phyloP scores from a whole-genome alignment of 2,329 filamentous ascomycete species.

The Colletotrichum viniferum region DNA sequence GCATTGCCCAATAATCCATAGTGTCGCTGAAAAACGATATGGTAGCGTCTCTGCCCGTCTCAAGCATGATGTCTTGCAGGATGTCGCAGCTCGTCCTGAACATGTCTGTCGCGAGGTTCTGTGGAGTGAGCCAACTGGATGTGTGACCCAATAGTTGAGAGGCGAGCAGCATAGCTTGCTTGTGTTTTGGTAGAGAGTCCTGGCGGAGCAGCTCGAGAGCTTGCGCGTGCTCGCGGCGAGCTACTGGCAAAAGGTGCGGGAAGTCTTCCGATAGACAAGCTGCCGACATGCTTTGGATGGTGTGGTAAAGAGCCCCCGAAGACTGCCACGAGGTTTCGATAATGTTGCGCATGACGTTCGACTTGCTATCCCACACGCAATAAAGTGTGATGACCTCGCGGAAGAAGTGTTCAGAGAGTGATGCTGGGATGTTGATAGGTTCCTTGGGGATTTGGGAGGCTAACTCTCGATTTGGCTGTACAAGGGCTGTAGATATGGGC shows the following conservation, averaged over 20 bases:
- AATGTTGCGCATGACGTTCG: slow-evolving; percentile 25
- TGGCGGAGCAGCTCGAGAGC: slow-evolving; percentile 11
- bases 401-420: slow-evolving; percentile 25
- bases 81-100: slow-evolving; percentile 17
- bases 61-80: neutral
- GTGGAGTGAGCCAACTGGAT: slow-evolving; percentile 24
- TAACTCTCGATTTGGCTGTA: neutral
- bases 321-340: slow-evolving; percentile 48
- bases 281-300: slow-evolving; percentile 68
- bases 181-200: neutral
- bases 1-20: slow-evolving; percentile 28
- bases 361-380: slow-evolving; percentile 25
- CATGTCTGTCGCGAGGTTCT: slow-evolving; percentile 23
- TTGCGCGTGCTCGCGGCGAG: slow-evolving; percentile 13
- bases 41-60: neutral
- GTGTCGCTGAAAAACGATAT: slow-evolving; percentile 21
- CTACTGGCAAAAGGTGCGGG: slow-evolving; percentile 13
- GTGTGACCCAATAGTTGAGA: slow-evolving; percentile 24
- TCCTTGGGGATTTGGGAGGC: neutral
- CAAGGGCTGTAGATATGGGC: rapidly evolving
- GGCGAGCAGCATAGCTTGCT: slow-evolving; percentile 13
- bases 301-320: slow-evolving; percentile 63
- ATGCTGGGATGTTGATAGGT: slow-evolving; percentile 13
- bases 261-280: slow-evolving; percentile 58
- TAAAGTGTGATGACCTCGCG: slow-evolving; percentile 25